Evolutionary conservation across 192 early-diverging fungal genomes (phyloP), one percentile per base, ranked within the genome.

Genomic region (Nowakowskiella sp.): DNA sequence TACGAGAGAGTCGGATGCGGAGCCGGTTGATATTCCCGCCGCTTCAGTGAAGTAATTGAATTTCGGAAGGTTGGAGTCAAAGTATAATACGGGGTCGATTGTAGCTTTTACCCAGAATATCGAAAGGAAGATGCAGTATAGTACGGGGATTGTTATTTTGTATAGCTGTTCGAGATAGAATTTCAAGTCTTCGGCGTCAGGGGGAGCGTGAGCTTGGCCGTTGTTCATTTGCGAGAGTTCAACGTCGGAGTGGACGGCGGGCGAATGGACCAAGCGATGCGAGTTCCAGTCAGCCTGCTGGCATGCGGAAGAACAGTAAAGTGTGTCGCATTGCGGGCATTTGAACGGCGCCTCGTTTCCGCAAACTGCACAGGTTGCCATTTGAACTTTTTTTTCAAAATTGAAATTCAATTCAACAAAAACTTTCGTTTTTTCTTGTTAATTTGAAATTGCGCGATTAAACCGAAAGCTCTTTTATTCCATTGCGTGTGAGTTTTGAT

Each of bases 61-160:
- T 9, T 2, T 50, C 34, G 43, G 33, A 42, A 45, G 44, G 30
- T 66, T 65, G 44, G 62, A 59, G 21, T 75, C 73, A 54, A 78
- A 87, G 51, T 76, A 65, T 24, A 52, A 67, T 55, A 65, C 55
- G 21, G 67, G 72, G 50, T 22, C 65, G 4, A 62, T 57, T 19
- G 68, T 64, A n/a, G 88, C 60, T 51, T 91, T 91, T 46, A 91
- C 87, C 89, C 89, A 91, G 27, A 91, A 64, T 32, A 91, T 83
- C 27, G 80, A 76, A 10, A 90, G 66, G n/a, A 78, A 52, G 53
- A 91, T 86, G 46, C 87, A 89, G 23, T 72, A 36, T 1, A 88
- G 65, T 7, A 91, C 89, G 8, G 89, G 89, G 49, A 86, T 83
- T 49, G 89, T 82, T 46, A 91, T 85, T 13, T 71, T 58, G 62